Base-by-base conservation (phyloP, 768 basidiomycete genomes). In the Pisolithus sp. region DNA sequence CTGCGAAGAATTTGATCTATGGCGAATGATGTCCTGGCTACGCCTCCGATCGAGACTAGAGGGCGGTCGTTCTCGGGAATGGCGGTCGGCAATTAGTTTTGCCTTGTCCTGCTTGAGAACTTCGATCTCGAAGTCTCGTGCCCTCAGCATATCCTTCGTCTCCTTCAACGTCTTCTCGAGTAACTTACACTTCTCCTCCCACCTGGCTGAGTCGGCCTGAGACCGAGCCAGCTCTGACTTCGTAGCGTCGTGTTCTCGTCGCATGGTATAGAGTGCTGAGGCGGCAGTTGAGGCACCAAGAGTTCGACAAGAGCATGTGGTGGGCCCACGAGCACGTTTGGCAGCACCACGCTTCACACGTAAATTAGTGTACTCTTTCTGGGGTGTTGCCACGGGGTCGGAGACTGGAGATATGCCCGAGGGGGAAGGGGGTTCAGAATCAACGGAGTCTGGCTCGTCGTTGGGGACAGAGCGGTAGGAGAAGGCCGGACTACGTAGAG, bases 161-260 rank as follows among this genome's bases (percentile, higher is more conserved):
- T 87, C 85, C 59, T 74, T 78, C 52, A 89, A 68, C 17, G 81
- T 74, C 58, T 71, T 77, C 59, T 89, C 86, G 46, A 88, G 72
- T 62, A 74, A 65, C 64, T 73, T 78, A 67, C 79, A 84, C 15
- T 79, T 76, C 55, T 87, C 86, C 49, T 83, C 76, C 31, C 83
- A 68, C 44, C 76, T 78, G 26, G 75, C 66, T 20, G 79, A 71
- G 46, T 85, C 80, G 50, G 71, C 67, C 55, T 76, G 76, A 12
- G 80, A 73, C 53, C 76, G 76, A 46, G 76, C 71, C 34, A 83
- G 74, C 51, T 83, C 79, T 54, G 74, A 69, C 63, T 77, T 81
- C 45, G 76, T 72, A 51, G 70, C 65, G 63, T 82, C 82, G 53
- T 80, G 71, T 61, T 83, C 79, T 61, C 82, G 75, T 69, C 72